These are phyloP conservation scores for Rubia balearica DNA, from an alignment of 305 asterid genomes.

Conservation along the genomic window DNA sequence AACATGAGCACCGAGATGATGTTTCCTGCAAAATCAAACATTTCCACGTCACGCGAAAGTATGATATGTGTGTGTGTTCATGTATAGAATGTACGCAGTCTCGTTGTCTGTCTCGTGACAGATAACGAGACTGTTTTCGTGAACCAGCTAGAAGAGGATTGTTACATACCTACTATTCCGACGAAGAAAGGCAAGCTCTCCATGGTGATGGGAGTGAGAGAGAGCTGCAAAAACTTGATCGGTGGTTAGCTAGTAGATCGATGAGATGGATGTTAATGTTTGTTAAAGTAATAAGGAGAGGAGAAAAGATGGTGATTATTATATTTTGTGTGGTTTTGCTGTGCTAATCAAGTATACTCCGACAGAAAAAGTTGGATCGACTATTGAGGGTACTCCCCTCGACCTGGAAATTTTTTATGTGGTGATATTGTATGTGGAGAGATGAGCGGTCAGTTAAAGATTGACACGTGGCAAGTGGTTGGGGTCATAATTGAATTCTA, in stretches of 20 bases:
- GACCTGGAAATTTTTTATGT: no score
- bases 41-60: background rate
- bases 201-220: conserved; percentile 19
- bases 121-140: background rate
- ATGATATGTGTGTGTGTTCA: no score
- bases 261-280: conserved; percentile 1
- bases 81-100: background rate
- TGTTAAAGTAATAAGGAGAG: background rate
- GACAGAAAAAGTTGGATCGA: background rate
- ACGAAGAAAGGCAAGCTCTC: conserved; percentile 27
- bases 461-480: no score
- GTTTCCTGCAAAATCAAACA: conserved; percentile 39
- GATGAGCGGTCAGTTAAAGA: no score
- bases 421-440: no score
- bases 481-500: no score
- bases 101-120: background rate
- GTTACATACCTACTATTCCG: conserved; percentile 35
- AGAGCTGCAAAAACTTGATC: background rate
- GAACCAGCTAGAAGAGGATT: background rate
- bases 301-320: background rate
- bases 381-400: background rate
- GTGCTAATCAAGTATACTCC: background rate
- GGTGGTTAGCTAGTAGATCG: background rate
- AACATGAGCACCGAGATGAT: conserved; percentile 64
- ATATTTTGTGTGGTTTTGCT: background rate